A percentile compares a stretch with the other conserved stretches of the same genome.
Evolutionary conservation across 495 filamentous ascomycete species (phyloP).

Genomic region (Aspergillus nanangensis): DNA sequence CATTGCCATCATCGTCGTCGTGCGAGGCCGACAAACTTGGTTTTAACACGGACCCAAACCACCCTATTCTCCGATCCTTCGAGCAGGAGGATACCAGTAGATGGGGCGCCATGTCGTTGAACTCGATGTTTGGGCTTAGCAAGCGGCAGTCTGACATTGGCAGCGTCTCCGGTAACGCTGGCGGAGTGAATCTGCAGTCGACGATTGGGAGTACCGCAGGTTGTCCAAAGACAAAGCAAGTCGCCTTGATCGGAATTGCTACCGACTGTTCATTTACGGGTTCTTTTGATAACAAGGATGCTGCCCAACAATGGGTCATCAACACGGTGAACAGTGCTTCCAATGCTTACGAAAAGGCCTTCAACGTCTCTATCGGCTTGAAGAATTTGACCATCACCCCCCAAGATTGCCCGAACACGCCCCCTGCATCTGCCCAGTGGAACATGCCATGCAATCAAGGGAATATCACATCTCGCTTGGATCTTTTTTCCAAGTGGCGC

Average conservation of each 20-base stretch:
- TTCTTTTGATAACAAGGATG: conserved; percentile 57
- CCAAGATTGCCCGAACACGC: conserved; percentile 59
- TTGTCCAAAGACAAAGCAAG: conserved; percentile 82
- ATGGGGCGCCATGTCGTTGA: conserved; percentile 53
- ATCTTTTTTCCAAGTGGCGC: conserved; percentile 86
- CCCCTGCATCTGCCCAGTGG: conserved; percentile 66
- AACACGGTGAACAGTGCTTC: conserved; percentile 83
- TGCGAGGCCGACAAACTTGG: conserved; percentile 64
- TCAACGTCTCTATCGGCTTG: conserved; percentile 90
- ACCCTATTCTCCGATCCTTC: conserved; percentile 55
- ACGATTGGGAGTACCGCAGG: conserved; percentile 80
- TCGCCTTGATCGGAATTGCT: conserved; percentile 87
- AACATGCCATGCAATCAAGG: conserved; percentile 65
- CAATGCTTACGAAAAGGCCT: conserved; percentile 77
- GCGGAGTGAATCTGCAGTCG: conserved; percentile 72
- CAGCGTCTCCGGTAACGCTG: conserved; percentile 64
- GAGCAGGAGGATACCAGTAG: conserved; percentile 32
- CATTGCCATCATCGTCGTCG: conserved; percentile 24
- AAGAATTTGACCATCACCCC: conserved; percentile 77
- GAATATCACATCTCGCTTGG: conserved; percentile 74
- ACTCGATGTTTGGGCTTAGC: conserved; percentile 50
- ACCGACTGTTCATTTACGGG: conserved; percentile 86
- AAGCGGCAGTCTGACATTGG: conserved; percentile 51
- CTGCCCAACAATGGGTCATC: conserved; percentile 69
- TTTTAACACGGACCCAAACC: conserved; percentile 65